Evolutionary conservation across 176 grass and related monocot species (phyloP), one percentile per base, ranked within the genome.

Genomic region (Cenchrus fungigraminus): DNA sequence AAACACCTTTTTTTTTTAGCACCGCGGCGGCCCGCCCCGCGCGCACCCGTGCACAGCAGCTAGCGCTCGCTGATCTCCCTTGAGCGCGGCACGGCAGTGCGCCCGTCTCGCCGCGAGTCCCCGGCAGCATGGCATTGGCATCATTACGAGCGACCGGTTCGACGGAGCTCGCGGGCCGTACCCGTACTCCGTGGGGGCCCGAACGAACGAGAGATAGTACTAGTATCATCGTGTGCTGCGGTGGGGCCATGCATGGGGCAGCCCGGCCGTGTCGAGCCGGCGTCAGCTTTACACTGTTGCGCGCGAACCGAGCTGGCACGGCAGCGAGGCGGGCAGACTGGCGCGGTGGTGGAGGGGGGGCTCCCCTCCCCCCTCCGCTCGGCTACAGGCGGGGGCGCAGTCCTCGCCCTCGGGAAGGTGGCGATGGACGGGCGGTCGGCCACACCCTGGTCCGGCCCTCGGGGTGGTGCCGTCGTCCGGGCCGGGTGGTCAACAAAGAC

Each of bases 391-490:
- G 1, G 37, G 22, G 10, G 2, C 25, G 53, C 47, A 25, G 44
- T 40, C 37, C 37, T 40, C 37, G 37, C 1, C 37, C 37, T 90
- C 74, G 84, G 88, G 88, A 90, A 90, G 88, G 59, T 79, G 79
- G 88, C 84, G 84, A 68, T 14, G 84, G 84, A 87, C 79, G 80
- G 88, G 73, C 73, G 79, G 88, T 90, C 84, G 79, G 84, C 79
- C 88, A 90, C 88, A 68, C 50, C 37, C 37, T 40, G 37, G 2
- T 2, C 37, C 4, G 37, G 37, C 37, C 31, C 31, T 32, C 31
- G 31, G 31, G 31, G 31, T 32, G 31, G 31, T 32, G 31, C 1
- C 31, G 31, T 32, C 31, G 31, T 32, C 31, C 37, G 37, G 37
- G 37, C 37, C 37, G 2, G 4, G 3, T 3, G 37, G 37, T 40